These are phyloP conservation scores for Hyphodiscus hymeniophilus DNA, from an alignment of 495 filamentous ascomycete genomes.

Conservation along the genomic window DNA sequence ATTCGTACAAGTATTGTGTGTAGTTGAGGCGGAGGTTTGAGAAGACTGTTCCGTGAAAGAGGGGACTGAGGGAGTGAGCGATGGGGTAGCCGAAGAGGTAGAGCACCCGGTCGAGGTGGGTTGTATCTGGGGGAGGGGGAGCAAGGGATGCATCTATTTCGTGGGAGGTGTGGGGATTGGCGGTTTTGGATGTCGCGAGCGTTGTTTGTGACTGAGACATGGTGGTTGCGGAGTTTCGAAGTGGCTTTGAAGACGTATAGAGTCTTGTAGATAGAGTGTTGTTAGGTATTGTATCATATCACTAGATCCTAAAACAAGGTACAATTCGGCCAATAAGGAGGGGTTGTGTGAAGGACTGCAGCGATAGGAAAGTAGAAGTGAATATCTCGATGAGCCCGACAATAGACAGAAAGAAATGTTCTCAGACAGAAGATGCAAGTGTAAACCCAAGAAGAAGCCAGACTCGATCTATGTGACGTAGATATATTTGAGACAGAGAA, in stretches of 20 bases:
- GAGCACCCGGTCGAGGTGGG: slow-evolving; percentile 36
- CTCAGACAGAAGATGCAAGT: too few species aligned
- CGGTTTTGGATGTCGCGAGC: not conserved
- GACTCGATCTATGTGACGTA: too few species aligned
- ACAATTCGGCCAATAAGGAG: too few species aligned
- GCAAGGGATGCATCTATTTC: slow-evolving; percentile 40
- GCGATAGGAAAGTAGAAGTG: too few species aligned
- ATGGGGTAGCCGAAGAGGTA: slow-evolving; percentile 48
- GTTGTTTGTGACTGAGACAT: slow-evolving; percentile 3
- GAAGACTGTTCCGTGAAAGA: slow-evolving; percentile 61
- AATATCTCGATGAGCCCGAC: too few species aligned
- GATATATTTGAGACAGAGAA: too few species aligned
- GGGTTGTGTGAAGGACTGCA: too few species aligned
- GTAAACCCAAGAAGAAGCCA: too few species aligned
- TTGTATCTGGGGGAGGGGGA: slow-evolving; percentile 12
- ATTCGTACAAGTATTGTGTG: slow-evolving; percentile 50
- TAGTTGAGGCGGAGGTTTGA: slow-evolving; percentile 48
- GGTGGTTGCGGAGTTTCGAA: not conserved
- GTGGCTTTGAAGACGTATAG: not conserved
- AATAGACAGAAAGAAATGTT: too few species aligned
- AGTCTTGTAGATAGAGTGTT: too few species aligned
- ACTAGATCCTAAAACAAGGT: too few species aligned
- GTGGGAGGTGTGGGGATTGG: slow-evolving; percentile 9
- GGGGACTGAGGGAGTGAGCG: slow-evolving; percentile 61
- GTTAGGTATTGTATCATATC: too few species aligned